Base-by-base conservation (phyloP, 768 basidiomycete genomes). In the Termitomyces sp. region DNA sequence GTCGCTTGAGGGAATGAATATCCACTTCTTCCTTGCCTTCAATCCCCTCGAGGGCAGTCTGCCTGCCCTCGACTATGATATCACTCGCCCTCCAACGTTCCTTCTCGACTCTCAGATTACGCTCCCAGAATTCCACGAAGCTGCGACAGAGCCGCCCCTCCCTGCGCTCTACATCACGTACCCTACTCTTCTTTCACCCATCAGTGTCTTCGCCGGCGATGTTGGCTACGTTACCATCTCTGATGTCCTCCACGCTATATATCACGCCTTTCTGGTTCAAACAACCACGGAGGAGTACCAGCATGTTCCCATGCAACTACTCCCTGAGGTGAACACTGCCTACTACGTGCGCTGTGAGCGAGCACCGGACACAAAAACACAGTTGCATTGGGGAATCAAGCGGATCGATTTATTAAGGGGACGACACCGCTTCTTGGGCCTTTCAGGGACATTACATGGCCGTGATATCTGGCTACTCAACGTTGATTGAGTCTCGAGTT, bases 331-430 rank as follows among this genome's bases (percentile, higher is more conserved):
- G 17, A 71, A 80, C 25, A 67, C 60, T 1, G 83, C 84, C 3
- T 87, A 82, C 69, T 79, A 74, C 52, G 53, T 57, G 4, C 77
- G 85, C 6, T 80, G 77, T 56, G 65, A 65, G 7, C 72, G 74
- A 9, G 71, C 80, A 29, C 45, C 32, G 4, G 63, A 69, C 1
- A 73, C 69, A 51, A 69, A 61, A 1, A 70, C 73, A 25, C 71
- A 67, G 20, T 66, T 73, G 36, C 81, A 84, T 68, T 82, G 81
- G 70, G 84, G 83, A 0, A 74, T 86, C 49, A 83, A 82, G 69
- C 76, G 81, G 60, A 76, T 87, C 1, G 86, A 87, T 71, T 80
- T 85, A 60, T 72, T 87, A 57, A 72, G 75, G 65, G 80, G 78
- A 9, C 71, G 70, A 32, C 79, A 73, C 17, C 71, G 72, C 7